Base-by-base conservation (phyloP, 2,329 filamentous ascomycete genomes). In the Penicillium sp. region DNA sequence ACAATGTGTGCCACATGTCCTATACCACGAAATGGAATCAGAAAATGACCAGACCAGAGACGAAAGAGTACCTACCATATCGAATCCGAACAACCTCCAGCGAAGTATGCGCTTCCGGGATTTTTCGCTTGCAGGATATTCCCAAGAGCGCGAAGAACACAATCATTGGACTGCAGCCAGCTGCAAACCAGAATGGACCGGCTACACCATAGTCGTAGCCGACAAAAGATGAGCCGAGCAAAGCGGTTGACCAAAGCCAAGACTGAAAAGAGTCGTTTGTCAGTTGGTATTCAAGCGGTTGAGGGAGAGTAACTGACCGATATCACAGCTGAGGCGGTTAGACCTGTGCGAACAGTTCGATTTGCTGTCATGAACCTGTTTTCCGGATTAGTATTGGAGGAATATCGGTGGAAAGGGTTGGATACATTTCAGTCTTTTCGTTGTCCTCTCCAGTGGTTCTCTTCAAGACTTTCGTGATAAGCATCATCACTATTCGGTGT, bases 121-220 rank as follows among this genome's bases (percentile, higher is more conserved):
- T 73, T 28, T 77, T 73, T 26, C 73, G 58, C 49, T 80, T 79
- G 62, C 73, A 77, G 0, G 71, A 73, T 10, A 79, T 77, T 0
- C 74, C 75, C 1, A 78, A 61, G 0, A 78, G 53, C 0, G 77
- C 70, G 43, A 80, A 79, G 59, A 80, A 77, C 0, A 77, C 74
- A 38, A 80, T 79, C 74, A 78, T 78, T 0, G 76, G 74, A 9
- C 73, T 76, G 43, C 75, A 77, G 2, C 77, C 78, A 40, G 76
- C 77, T 3, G 76, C 77, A 51, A 77, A 81, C 77, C 77, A 81
- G 48, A 81, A 79, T 0, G 77, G 77, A 0, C 77, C 77, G 1
- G 76, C 73, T 2, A 80, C 66, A 0, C 78, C 78, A 56, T 77
- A 78, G 43, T 71, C 71, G 54, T 80, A 79, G 1, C 76, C 77